phyloP scores from a whole-genome alignment of 2,329 filamentous ascomycete species.

The Penicillium sp. region DNA sequence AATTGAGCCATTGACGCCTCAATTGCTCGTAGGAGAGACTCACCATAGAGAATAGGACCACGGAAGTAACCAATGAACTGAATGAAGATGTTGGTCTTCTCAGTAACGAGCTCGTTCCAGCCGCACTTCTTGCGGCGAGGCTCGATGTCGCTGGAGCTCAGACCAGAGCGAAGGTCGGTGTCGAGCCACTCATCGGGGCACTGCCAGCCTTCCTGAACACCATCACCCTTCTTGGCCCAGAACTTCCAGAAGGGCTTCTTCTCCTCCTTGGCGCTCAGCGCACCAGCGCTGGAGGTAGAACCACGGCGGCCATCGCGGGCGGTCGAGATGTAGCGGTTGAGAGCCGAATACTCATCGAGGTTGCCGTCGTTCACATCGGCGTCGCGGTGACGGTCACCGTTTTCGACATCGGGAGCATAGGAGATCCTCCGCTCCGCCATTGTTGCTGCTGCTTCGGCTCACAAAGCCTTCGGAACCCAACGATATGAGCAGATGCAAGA shows the following conservation, averaged over 20 bases:
- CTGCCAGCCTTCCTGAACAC: constrained; percentile 41
- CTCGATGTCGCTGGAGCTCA: constrained; percentile 62
- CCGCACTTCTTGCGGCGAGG: constrained; percentile 65
- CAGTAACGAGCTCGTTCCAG: constrained; percentile 71
- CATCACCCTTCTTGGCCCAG: constrained; percentile 43
- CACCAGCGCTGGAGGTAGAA: constrained; percentile 47
- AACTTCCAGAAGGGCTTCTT: constrained; percentile 63
- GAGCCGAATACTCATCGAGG: constrained; percentile 64
- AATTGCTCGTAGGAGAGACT: constrained; percentile 35
- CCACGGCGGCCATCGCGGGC: constrained; percentile 62
- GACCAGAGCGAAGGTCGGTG: constrained; percentile 67
- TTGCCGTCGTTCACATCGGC: constrained; percentile 31
- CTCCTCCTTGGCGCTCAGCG: constrained; percentile 44
- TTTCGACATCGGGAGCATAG: constrained; percentile 48
- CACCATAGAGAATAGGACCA: constrained; percentile 76
- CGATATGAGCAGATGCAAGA: constrained; percentile 40
- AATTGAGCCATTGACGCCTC: constrained; percentile 5
- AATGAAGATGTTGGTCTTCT: constrained; percentile 74
- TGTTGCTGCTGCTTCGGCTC: constrained; percentile 43
- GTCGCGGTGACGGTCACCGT: constrained; percentile 41
- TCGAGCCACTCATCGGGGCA: constrained; percentile 69
- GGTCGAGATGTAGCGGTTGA: constrained; percentile 68
- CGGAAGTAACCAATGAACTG: constrained; percentile 77
- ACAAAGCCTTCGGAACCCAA: constrained; percentile 41
- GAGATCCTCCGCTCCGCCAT: constrained; percentile 50